Evolutionary conservation across 805 yeast genomes (phyloP).

Genomic region (Schwanniomyces pseudopolymorphus): DNA sequence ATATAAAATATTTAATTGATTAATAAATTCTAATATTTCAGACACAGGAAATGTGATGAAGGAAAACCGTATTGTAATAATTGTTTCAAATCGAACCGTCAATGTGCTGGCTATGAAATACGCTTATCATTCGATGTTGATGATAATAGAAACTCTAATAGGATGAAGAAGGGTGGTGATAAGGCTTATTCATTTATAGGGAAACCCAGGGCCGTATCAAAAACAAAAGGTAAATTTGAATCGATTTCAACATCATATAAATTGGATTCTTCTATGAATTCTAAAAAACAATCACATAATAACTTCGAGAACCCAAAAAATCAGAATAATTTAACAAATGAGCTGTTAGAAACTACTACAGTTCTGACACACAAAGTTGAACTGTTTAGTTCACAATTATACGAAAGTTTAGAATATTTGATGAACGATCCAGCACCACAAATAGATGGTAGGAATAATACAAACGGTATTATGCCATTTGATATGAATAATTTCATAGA

Average conservation of each 20-base stretch:
- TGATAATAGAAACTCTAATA: slow-evolving; percentile 19
- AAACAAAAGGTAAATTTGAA: not conserved
- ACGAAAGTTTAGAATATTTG: slow-evolving; percentile 24
- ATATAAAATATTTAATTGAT: too few relatives aligned
- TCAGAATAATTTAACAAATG: not conserved
- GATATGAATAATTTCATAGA: not conserved
- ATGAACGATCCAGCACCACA: slow-evolving; percentile 8
- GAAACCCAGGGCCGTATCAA: slow-evolving; percentile 1
- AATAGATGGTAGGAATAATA: not conserved
- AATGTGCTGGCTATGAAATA: slow-evolving; percentile 52
- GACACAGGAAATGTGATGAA: slow-evolving; percentile 59
- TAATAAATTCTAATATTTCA: slow-evolving; percentile 11
- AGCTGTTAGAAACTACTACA: not conserved
- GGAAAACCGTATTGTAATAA: slow-evolving; percentile 51
- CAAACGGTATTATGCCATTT: not conserved
- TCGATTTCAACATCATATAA: not conserved
- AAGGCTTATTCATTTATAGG: slow-evolving; percentile 3
- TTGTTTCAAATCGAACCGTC: slow-evolving; percentile 42
- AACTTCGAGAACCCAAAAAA: not conserved
- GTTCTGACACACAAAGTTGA: slow-evolving; percentile 6
- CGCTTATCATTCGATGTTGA: slow-evolving; percentile 51
- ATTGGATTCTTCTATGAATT: not conserved
- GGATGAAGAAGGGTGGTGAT: not conserved
- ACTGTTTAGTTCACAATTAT: slow-evolving; percentile 21
- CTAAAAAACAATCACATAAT: not conserved